Evolutionary conservation across 2,329 filamentous ascomycete genomes (phyloP).

Genomic region (Bimuria novae-zelandiae): DNA sequence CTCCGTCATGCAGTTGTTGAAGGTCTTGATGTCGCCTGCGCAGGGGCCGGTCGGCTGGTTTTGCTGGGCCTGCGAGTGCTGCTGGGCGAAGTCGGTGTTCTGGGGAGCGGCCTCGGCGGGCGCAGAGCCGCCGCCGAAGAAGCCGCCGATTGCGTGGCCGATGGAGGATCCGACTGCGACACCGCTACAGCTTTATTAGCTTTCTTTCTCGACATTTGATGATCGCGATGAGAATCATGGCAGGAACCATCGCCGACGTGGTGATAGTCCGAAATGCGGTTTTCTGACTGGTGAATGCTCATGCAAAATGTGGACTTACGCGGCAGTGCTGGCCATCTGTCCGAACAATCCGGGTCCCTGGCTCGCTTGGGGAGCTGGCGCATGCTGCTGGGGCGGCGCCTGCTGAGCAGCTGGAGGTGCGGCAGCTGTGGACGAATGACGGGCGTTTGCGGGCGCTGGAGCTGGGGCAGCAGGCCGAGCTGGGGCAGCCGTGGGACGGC

Average conservation of each 20-base stretch:
- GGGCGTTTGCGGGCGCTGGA: conserved; percentile 46
- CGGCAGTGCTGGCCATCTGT: conserved; percentile 96
- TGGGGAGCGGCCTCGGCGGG: conserved; percentile 54
- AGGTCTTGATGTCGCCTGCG: conserved; percentile 76
- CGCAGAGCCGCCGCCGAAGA: conserved; percentile 74
- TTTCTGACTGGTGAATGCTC: background rate
- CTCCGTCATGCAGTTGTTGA: conserved; percentile 96
- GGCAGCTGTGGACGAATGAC: conserved; percentile 71
- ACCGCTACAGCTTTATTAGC: conserved; percentile 65
- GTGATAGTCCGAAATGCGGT: background rate
- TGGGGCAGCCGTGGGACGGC: conserved; percentile 50
- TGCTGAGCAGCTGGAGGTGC: conserved; percentile 55
- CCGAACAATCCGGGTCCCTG: conserved; percentile 86
- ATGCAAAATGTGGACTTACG: conserved; percentile 65
- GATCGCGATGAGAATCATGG: no score
- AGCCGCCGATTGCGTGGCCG: conserved; percentile 89
- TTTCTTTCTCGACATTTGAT: background rate
- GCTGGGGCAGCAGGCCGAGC: conserved; percentile 59
- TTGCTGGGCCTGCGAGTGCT: conserved; percentile 48
- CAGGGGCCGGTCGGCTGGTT: conserved; percentile 57
- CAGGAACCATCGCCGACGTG: background rate
- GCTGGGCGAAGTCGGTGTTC: conserved; percentile 34
- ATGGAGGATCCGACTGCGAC: conserved; percentile 95
- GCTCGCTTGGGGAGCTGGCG: conserved; percentile 48
- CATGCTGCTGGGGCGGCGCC: conserved; percentile 52